Base-by-base conservation (phyloP, 768 basidiomycete species). In the Podaxis pistillaris region DNA sequence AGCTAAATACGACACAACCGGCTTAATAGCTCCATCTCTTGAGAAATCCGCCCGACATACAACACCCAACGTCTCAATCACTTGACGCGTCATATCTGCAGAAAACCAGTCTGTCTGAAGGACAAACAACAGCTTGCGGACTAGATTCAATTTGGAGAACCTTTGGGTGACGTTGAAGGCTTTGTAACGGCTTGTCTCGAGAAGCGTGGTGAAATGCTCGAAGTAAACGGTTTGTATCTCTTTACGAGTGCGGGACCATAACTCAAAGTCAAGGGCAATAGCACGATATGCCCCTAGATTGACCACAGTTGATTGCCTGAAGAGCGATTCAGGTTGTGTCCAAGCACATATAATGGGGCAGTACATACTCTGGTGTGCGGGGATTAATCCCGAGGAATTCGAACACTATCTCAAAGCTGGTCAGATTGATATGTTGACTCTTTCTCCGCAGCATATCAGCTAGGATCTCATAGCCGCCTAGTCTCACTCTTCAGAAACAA, bases 401-500 rank as follows among this genome's bases (percentile, higher is more conserved):
- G 68, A 97, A 92, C 15, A 98, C 67, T 0, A 86, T 89, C 69
- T 94, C 92, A 67, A 92, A 94, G 6, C 87, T 81, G 0, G 89
- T 87, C 74, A 90, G 81, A 68, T 93, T 92, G 71, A 98, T 85
- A 60, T 94, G 71, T 19, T 81, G 79, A 46, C 84, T 81, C 75
- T 96, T 96, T 37, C 78, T 76, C 28, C 88, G 78, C 15, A 98
- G 77, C 24, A 91, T 87, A 36, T 84, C 85, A 0, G 87, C 86
- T 3, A 98, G 79, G 40, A 94, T 87, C 58, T 96, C 95, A 68
- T 96, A 98, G 9, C 94, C 95, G 58, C 88, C 93, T 94, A 62
- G 15, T 26, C 19, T 26, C 12, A 28, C n/a, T 8, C 30, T 24
- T 12, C 44, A n/a, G 3, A 33, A 15, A 56, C 44, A 36, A 56